Percentiles rank a stretch among this genome's conserved stretches.
phyloP scores from a whole-genome alignment of 331 rosid genomes.

The Acacia concinna region DNA sequence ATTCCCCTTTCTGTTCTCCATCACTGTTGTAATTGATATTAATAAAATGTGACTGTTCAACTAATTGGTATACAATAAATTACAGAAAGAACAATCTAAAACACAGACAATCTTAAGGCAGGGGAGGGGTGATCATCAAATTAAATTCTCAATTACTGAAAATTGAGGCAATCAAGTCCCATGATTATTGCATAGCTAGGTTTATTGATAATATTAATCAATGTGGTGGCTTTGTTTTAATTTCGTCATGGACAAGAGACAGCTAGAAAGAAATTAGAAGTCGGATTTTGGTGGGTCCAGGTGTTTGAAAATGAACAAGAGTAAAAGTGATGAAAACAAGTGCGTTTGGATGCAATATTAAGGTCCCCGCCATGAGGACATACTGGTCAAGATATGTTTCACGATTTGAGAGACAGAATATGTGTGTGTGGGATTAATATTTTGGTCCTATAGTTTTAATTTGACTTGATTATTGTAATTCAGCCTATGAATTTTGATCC shows the following conservation, averaged over 20 bases:
- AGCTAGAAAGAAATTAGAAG: background rate
- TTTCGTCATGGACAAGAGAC: background rate
- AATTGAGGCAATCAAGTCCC: background rate
- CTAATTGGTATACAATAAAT: too few species aligned
- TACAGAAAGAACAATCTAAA: background rate
- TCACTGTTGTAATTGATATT: too few species aligned
- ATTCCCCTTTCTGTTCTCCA: too few species aligned
- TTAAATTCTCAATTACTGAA: background rate
- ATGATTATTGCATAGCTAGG: background rate
- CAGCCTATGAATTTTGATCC: too few species aligned
- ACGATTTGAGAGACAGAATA: background rate
- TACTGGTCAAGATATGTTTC: background rate
- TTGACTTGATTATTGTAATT: too few species aligned
- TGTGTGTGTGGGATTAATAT: too few species aligned
- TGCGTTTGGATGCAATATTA: background rate
- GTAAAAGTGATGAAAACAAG: background rate
- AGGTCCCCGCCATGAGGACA: background rate
- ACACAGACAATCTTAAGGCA: background rate
- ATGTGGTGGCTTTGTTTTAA: background rate
- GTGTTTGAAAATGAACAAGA: background rate
- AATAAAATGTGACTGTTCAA: too few species aligned
- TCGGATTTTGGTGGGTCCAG: background rate
- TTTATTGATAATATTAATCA: background rate
- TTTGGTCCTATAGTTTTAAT: too few species aligned
- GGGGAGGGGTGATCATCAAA: background rate